Percentiles rank a stretch among this genome's conserved stretches.
These are phyloP conservation scores for Solanum peruvianum DNA, from an alignment of 257 asterid genomes.

Conservation along the genomic window DNA sequence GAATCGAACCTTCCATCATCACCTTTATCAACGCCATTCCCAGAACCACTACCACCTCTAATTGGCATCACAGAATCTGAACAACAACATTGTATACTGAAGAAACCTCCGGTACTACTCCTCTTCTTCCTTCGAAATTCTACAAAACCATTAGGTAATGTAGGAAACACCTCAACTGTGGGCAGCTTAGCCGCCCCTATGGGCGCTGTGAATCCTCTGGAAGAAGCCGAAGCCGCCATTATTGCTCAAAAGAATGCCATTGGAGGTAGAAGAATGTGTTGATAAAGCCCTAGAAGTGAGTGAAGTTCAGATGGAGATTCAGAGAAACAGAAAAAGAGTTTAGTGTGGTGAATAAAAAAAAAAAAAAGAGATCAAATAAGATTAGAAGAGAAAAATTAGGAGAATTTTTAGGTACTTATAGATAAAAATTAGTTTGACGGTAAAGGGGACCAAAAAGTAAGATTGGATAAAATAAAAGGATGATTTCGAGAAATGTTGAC, in stretches of 20 bases:
- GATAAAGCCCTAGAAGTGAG: neutral
- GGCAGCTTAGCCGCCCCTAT: constrained; percentile 17
- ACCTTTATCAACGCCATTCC: constrained; percentile 34
- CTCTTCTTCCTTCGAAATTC: constrained; percentile 42
- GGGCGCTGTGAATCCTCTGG: constrained; percentile 38
- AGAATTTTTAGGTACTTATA: neutral
- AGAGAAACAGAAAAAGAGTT: constrained; percentile 4
- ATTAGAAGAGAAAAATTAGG: neutral
- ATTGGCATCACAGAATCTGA: constrained; percentile 28
- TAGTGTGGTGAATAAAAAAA: neutral
- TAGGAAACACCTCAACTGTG: constrained; percentile 19
- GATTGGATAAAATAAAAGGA: neutral
- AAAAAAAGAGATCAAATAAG: neutral
- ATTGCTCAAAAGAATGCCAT: constrained; percentile 16
- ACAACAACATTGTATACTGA: constrained; percentile 38
- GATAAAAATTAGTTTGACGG: neutral
- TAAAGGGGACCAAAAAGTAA: neutral
- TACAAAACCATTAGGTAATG: constrained; percentile 6
- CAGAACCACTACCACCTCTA: constrained; percentile 21
- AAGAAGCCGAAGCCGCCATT: constrained; percentile 38
- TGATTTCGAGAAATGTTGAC: neutral
- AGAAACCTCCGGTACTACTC: constrained; percentile 1
- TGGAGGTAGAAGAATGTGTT: neutral
- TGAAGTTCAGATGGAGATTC: neutral
- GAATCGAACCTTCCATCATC: constrained; percentile 43